Conservation (phyloP, 1,284 basidiomycete genomes). For the Ceratobasidium sp. region DNA sequence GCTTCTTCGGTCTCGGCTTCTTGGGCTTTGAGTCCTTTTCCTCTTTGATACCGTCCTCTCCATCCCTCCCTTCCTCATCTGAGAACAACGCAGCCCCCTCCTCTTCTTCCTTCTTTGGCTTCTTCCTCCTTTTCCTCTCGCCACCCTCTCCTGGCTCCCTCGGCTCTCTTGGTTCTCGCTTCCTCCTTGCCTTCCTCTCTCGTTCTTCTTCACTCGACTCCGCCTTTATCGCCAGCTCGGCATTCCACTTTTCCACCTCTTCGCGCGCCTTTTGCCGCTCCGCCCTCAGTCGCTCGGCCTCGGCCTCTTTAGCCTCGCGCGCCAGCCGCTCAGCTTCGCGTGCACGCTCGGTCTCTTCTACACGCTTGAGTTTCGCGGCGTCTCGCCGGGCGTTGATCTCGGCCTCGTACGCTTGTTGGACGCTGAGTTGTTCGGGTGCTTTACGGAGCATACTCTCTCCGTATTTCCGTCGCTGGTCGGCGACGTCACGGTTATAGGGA, state of each 20-base stretch:
- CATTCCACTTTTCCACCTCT: constrained; percentile 79
- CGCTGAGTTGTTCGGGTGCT: constrained; percentile 77
- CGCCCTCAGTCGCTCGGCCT: constrained; percentile 68
- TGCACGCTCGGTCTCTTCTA: constrained; percentile 68
- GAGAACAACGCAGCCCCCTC: constrained; percentile 48
- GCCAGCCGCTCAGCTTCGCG: constrained; percentile 68
- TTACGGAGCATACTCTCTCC: constrained; percentile 84
- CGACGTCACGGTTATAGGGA: constrained; percentile 87
- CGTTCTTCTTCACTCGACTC: constrained; percentile 77
- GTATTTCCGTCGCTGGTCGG: constrained; percentile 87
- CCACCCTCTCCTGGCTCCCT: constrained; percentile 50
- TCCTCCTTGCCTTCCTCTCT: constrained; percentile 67
- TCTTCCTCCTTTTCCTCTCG: constrained; percentile 56
- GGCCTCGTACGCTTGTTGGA: constrained; percentile 78
- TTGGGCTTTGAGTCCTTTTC: constrained; percentile 59
- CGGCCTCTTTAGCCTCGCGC: constrained; percentile 20
- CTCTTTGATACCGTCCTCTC: constrained; percentile 47
- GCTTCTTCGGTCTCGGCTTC: constrained; percentile 73
- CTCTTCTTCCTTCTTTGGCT: constrained; percentile 49
- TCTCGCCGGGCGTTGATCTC: constrained; percentile 79
- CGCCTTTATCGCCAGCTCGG: constrained; percentile 63
- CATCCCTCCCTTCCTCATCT: constrained; percentile 28
- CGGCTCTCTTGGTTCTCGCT: constrained; percentile 65
- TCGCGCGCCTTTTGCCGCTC: constrained; percentile 72
- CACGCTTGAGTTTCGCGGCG: constrained; percentile 72